Percentiles rank a stretch among this genome's conserved stretches.
phyloP scores from a whole-genome alignment of 495 filamentous ascomycete genomes.

The Talaromyces ruber region DNA sequence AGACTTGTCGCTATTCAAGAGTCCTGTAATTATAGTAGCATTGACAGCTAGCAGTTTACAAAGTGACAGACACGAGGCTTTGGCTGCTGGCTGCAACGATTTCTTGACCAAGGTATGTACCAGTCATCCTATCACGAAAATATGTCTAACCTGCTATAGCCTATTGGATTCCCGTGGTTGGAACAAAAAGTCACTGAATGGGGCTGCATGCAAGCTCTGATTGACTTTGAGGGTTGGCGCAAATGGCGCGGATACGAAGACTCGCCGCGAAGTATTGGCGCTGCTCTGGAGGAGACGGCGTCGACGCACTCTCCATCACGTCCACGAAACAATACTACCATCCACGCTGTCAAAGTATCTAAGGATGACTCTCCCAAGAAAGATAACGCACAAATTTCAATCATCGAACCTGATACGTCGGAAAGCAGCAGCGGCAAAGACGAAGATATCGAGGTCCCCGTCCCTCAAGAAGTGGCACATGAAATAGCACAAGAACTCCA shows the following conservation, averaged over 20 bases:
- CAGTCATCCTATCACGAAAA: background rate
- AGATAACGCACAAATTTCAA: background rate
- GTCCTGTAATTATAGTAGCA: conserved; percentile 94
- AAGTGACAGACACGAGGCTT: conserved; percentile 86
- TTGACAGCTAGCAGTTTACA: conserved; percentile 89
- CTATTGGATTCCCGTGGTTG: conserved; percentile 95
- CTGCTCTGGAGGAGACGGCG: background rate
- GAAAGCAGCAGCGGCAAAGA: conserved; percentile 7
- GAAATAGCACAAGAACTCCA: background rate
- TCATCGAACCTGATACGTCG: conserved; percentile 1
- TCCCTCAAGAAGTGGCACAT: background rate
- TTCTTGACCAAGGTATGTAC: conserved; percentile 88
- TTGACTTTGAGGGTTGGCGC: conserved; percentile 97
- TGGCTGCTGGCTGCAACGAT: conserved; percentile 96
- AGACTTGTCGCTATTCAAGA: conserved; percentile 73
- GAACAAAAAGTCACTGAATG: conserved; percentile 97
- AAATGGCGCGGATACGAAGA: conserved; percentile 83
- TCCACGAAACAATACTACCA: background rate
- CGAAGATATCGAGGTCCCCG: conserved; percentile 1
- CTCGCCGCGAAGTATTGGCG: conserved; percentile 12
- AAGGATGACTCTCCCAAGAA: background rate
- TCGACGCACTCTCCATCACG: background rate
- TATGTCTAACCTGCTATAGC: conserved; percentile 40
- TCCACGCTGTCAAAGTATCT: background rate
- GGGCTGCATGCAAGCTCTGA: conserved; percentile 98